phyloP scores from a whole-genome alignment of 2,329 filamentous ascomycete species.

The Botrytis pseudocinerea region DNA sequence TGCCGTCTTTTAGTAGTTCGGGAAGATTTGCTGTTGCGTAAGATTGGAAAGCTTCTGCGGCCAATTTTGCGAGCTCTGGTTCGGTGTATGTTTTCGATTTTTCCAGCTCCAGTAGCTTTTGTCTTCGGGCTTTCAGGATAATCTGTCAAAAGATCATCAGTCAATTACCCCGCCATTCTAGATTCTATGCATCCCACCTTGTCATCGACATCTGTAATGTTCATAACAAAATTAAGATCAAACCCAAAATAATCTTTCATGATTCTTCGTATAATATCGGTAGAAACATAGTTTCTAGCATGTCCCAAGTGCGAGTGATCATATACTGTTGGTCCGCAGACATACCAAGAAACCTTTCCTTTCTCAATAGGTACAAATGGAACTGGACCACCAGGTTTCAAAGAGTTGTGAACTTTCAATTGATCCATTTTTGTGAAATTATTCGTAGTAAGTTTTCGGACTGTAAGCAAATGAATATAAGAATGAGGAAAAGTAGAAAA shows the following conservation, averaged over 20 bases:
- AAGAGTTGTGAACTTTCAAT: constrained; percentile 40
- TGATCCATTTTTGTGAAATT: constrained; percentile 31
- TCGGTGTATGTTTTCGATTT: constrained; percentile 65
- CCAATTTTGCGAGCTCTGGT: constrained; percentile 50
- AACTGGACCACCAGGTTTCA: constrained; percentile 38
- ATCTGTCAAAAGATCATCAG: constrained; percentile 20
- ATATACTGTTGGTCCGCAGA: constrained; percentile 69
- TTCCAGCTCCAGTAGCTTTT: constrained; percentile 76
- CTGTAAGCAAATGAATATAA: constrained; percentile 22
- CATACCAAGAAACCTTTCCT: constrained; percentile 60
- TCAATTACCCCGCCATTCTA: constrained; percentile 8
- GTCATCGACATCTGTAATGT: constrained; percentile 69
- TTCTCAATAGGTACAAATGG: constrained; percentile 31
- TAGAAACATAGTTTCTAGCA: constrained; percentile 72
- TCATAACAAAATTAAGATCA: constrained; percentile 69
- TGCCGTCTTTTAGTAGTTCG: constrained; percentile 48
- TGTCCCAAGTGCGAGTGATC: constrained; percentile 68
- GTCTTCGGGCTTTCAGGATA: constrained; percentile 62
- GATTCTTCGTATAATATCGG: constrained; percentile 69
- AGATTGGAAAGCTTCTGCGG: constrained; percentile 53
- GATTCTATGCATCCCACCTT: constrained; percentile 45
- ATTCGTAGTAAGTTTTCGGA: constrained; percentile 25
- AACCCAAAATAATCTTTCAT: constrained; percentile 68
- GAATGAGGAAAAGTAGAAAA: constrained; percentile 4
- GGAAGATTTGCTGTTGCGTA: constrained; percentile 59